A percentile compares a stretch with the other conserved stretches of the same genome.
phyloP scores from a whole-genome alignment of 2,329 filamentous ascomycete genomes.

The Fusarium floridanum region DNA sequence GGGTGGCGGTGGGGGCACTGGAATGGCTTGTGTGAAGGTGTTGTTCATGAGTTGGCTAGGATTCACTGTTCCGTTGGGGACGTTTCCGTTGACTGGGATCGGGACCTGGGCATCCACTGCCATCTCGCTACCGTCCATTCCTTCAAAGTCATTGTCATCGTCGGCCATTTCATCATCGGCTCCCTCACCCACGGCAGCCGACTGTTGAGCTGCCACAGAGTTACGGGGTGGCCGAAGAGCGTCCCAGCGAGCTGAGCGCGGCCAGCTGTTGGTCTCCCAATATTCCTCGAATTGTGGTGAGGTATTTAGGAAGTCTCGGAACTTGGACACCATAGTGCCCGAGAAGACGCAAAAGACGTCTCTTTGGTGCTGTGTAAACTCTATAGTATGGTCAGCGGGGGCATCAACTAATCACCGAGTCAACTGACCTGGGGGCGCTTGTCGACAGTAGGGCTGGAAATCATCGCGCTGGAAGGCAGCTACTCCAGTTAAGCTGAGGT shows the following conservation, averaged over 20 bases:
- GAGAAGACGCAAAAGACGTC: conserved; percentile 99
- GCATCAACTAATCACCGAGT: background rate
- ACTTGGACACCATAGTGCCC: conserved; percentile 81
- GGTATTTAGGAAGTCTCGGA: conserved; percentile 83
- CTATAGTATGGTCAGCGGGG: conserved; percentile 58
- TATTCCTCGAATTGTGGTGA: conserved; percentile 61
- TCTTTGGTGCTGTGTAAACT: conserved; percentile 95
- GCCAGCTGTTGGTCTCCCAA: conserved; percentile 49
- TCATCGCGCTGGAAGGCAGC: conserved; percentile 90
- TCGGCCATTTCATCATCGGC: conserved; percentile 60
- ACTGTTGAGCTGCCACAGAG: conserved; percentile 11
- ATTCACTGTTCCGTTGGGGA: conserved; percentile 19
- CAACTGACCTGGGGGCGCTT: conserved; percentile 77
- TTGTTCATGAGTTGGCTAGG: conserved; percentile 21
- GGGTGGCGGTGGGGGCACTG: conserved; percentile 47
- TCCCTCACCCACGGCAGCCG: conserved; percentile 44
- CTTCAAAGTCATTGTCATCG: conserved; percentile 61
- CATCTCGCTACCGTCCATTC: conserved; percentile 56
- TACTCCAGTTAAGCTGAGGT: conserved; percentile 94
- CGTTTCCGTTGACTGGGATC: conserved; percentile 38
- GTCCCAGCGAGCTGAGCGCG: conserved; percentile 17
- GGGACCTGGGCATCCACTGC: conserved; percentile 50
- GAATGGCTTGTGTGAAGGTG: conserved; percentile 41
- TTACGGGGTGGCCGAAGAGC: conserved; percentile 19
- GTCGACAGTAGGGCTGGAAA: conserved; percentile 85